Conservation (phyloP, 768 basidiomycete species). For the Calocybe indica region DNA sequence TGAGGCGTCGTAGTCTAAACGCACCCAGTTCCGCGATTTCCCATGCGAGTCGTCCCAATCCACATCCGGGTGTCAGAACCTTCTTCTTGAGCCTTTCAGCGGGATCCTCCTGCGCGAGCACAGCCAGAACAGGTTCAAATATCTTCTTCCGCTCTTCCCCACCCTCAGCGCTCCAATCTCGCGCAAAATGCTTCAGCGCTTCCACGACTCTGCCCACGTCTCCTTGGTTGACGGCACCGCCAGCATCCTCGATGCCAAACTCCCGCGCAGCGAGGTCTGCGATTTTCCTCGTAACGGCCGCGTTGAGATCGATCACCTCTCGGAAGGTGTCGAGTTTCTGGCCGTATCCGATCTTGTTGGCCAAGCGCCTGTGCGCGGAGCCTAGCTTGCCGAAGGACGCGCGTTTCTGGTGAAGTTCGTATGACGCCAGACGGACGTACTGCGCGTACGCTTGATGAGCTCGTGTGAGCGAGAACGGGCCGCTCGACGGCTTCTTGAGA, state of each 20-base stretch:
- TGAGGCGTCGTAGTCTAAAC: slow-evolving; percentile 6
- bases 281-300: slow-evolving; percentile 32
- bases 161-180: slow-evolving; percentile 67
- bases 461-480: slow-evolving; percentile 38
- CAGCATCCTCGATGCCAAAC: slow-evolving; percentile 14
- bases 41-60: slow-evolving; percentile 62
- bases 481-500: slow-evolving; percentile 12
- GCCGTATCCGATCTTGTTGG: slow-evolving; percentile 47
- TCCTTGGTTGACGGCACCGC: slow-evolving; percentile 10
- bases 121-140: slow-evolving; percentile 50
- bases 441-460: slow-evolving; percentile 38
- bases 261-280: slow-evolving; percentile 28
- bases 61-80: slow-evolving; percentile 60
- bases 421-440: slow-evolving; percentile 34
- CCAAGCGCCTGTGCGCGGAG: slow-evolving; percentile 41
- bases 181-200: slow-evolving; percentile 60
- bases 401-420: slow-evolving; percentile 36
- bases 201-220: slow-evolving; percentile 50
- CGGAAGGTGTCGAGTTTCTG: slow-evolving; percentile 42
- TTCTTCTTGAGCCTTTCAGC: slow-evolving; percentile 24
- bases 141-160: slow-evolving; percentile 45
- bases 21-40: slow-evolving; percentile 58
- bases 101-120: slow-evolving; percentile 26
- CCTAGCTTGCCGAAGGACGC: slow-evolving; percentile 36
- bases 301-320: slow-evolving; percentile 33